Conservation (phyloP, 1,284 basidiomycete genomes). For the Hemileia vastatrix region DNA sequence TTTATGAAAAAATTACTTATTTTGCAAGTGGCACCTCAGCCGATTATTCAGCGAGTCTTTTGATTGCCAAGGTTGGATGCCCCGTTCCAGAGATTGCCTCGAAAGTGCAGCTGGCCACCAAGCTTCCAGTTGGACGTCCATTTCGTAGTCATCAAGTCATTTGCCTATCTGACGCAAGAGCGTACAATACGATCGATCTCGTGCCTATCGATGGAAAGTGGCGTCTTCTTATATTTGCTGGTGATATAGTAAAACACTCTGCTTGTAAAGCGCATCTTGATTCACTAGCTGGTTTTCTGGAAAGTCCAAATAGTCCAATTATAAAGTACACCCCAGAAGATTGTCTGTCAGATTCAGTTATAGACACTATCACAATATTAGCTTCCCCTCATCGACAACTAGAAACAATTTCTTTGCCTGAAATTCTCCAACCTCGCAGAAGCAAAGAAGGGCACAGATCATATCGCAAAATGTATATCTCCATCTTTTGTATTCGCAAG, state of each 20-base stretch:
- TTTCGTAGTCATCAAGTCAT: not conserved
- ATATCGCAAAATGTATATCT: not conserved
- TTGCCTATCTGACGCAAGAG: constrained; percentile 23
- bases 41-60: constrained; percentile 31
- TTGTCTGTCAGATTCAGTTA: constrained; percentile 22
- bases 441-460: constrained; percentile 21
- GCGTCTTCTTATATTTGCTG: not conserved
- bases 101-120: constrained; percentile 27
- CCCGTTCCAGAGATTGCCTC: constrained; percentile 10
- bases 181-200: constrained; percentile 18
- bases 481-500: not conserved
- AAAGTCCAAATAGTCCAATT: constrained; percentile 5
- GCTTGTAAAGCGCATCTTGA: constrained; percentile 4
- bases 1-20: not conserved
- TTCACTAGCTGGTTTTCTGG: not conserved
- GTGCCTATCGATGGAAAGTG: not conserved
- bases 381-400: constrained; percentile 24
- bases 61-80: constrained; percentile 27
- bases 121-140: constrained; percentile 30
- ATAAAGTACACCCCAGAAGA: constrained; percentile 30
- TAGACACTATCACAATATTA: constrained; percentile 33
- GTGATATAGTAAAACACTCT: constrained; percentile 5
- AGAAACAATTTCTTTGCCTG: constrained; percentile 24
- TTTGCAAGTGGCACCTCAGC: constrained; percentile 32
- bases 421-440: constrained; percentile 25